phyloP scores from a whole-genome alignment of 2,329 filamentous ascomycete genomes.

The Tolypocladium sp. region DNA sequence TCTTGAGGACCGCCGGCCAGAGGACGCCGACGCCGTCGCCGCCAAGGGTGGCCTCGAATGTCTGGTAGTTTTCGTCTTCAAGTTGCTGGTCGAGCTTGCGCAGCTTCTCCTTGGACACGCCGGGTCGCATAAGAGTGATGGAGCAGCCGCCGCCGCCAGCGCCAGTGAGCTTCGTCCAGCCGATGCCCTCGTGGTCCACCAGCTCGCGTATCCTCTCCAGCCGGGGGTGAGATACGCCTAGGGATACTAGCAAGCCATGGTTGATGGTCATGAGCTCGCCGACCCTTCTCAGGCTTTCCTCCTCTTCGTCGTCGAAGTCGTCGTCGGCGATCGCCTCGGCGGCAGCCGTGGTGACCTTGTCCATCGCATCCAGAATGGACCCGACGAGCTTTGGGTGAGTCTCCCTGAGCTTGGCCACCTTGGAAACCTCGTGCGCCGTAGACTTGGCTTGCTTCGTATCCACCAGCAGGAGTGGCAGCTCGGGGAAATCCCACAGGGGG shows the following conservation, averaged over 20 bases:
- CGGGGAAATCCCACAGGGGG: constrained; percentile 79
- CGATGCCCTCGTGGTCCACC: constrained; percentile 79
- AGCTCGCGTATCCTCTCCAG: constrained; percentile 87
- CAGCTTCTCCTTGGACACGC: constrained; percentile 46
- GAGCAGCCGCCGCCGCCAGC: constrained; percentile 94
- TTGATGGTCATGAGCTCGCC: constrained; percentile 91
- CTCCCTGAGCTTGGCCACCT: constrained; percentile 66
- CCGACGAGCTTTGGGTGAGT: constrained; percentile 70
- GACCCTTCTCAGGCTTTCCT: constrained; percentile 58
- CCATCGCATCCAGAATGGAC: constrained; percentile 76
- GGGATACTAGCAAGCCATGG: constrained; percentile 80
- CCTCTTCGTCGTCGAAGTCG: constrained; percentile 57
- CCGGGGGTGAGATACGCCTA: constrained; percentile 90
- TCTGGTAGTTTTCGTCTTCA: constrained; percentile 64
- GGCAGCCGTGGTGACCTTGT: constrained; percentile 54
- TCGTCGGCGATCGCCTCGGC: constrained; percentile 46
- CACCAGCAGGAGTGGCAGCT: constrained; percentile 80
- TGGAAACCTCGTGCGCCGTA: constrained; percentile 75
- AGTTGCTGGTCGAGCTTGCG: constrained; percentile 56
- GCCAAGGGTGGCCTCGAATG: constrained; percentile 82
- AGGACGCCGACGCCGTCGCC: constrained; percentile 91
- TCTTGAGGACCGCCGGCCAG: constrained; percentile 85
- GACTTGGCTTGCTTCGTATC: constrained; percentile 85
- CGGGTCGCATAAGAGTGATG: constrained; percentile 77
- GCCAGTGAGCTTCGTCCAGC: constrained; percentile 96